Conservation (phyloP, 441 rosid genomes). For the Populus hybrid region DNA sequence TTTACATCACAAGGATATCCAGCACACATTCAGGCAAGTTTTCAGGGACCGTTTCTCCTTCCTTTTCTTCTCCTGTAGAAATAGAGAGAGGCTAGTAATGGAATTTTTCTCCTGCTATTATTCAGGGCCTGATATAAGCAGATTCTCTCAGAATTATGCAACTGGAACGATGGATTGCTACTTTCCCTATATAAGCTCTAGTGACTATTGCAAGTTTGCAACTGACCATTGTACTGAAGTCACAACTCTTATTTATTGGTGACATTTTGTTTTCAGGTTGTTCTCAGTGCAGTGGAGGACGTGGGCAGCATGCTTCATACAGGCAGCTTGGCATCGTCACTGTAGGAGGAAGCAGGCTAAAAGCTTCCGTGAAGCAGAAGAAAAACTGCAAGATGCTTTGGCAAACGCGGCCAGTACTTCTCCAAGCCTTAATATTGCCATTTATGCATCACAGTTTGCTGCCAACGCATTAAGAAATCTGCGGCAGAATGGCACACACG, state of each 20-base stretch:
- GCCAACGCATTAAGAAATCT: conserved; percentile 50
- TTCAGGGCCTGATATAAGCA: neutral
- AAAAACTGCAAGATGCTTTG: conserved; percentile 44
- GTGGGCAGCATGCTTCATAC: conserved; percentile 87
- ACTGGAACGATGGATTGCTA: neutral
- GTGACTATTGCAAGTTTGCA: neutral
- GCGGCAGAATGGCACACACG: conserved; percentile 24
- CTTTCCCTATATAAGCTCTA: neutral
- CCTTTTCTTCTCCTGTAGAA: neutral
- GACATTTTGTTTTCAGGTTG: conserved; percentile 59
- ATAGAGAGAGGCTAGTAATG: neutral
- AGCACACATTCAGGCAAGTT: conserved; percentile 47
- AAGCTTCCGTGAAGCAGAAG: conserved; percentile 50
- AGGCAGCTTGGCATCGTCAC: conserved; percentile 76
- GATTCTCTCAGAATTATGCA: neutral
- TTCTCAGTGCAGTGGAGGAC: conserved; percentile 88
- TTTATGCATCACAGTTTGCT: conserved; percentile 74
- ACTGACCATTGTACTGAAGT: conserved; percentile 5
- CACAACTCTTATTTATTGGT: conserved; percentile 13
- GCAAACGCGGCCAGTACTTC: conserved; percentile 31
- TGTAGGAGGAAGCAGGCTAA: conserved; percentile 52
- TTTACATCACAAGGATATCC: conserved; percentile 57
- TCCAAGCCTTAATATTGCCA: conserved; percentile 55
- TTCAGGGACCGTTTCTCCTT: neutral
- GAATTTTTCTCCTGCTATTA: neutral